phyloP scores from a whole-genome alignment of 108 stramenopile species.

The Phaeodactylum tricornutum region DNA sequence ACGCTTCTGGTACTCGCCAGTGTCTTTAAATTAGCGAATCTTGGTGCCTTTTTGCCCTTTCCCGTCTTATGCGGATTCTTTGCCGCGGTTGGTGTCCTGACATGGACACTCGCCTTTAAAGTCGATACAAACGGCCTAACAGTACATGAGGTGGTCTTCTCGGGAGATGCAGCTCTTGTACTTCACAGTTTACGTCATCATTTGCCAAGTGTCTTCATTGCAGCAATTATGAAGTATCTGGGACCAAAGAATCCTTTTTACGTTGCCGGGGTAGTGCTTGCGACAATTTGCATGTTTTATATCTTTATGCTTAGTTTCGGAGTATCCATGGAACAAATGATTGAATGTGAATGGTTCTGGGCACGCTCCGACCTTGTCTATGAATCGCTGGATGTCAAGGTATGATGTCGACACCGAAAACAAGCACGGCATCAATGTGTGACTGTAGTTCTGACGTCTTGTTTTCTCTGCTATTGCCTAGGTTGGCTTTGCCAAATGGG shows the following conservation, averaged over 20 bases:
- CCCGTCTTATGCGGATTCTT: constrained; percentile 71
- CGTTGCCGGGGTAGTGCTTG: constrained; percentile 29
- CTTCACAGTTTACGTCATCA: constrained; percentile 31
- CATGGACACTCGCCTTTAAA: constrained; percentile 51
- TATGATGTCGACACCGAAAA: too few species aligned
- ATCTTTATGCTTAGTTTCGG: constrained; percentile 26
- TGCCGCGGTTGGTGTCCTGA: constrained; percentile 49
- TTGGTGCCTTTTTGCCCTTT: constrained; percentile 58
- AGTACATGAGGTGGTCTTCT: constrained; percentile 24
- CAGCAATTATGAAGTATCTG: constrained; percentile 27
- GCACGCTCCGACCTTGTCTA: constrained; percentile 39
- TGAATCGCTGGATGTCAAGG: constrained; percentile 4
- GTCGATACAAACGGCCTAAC: constrained; percentile 44
- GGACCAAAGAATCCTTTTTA: constrained; percentile 50
- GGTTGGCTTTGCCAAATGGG: constrained; percentile 9
- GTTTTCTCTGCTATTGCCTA: too few species aligned
- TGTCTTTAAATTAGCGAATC: constrained; percentile 50
- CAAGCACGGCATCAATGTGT: neutral
- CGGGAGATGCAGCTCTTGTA: constrained; percentile 20
- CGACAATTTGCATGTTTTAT: constrained; percentile 38
- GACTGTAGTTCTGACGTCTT: constrained; percentile 2
- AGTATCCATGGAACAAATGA: constrained; percentile 34
- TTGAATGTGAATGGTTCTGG: constrained; percentile 50
- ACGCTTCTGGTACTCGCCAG: constrained; percentile 27
- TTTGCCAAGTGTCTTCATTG: constrained; percentile 37